Evolutionary conservation across 768 basidiomycete species (phyloP).

Genomic region (Erythrobasidium yunnanense): DNA sequence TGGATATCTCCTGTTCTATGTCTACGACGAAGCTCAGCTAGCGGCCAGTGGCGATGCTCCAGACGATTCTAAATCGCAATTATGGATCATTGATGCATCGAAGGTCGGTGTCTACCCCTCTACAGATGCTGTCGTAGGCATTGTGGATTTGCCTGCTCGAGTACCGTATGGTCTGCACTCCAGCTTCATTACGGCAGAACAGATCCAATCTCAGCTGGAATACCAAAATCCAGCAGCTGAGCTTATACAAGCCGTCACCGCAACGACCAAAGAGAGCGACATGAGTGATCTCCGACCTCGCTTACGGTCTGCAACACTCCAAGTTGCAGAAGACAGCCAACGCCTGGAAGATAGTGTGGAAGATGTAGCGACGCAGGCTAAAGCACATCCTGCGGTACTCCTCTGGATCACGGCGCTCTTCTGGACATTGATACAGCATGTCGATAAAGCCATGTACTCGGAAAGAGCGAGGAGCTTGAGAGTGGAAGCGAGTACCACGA

Average conservation of each 20-base stretch:
- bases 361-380: background rate
- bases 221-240: background rate
- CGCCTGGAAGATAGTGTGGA: background rate
- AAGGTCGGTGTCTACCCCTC: conserved; percentile 39
- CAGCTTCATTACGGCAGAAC: conserved; percentile 33
- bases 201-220: conserved; percentile 28
- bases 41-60: conserved; percentile 37
- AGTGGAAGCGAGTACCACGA: too few species aligned
- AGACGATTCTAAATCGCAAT: conserved; percentile 40
- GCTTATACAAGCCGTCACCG: background rate
- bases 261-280: background rate
- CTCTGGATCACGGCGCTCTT: background rate
- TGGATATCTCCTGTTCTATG: conserved; percentile 43
- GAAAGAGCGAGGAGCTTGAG: too few species aligned
- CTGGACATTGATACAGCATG: background rate
- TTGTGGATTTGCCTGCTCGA: background rate
- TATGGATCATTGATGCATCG: conserved; percentile 44
- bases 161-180: conserved; percentile 40
- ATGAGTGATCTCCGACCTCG: background rate
- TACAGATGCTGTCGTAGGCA: conserved; percentile 36
- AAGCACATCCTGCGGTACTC: background rate
- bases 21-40: conserved; percentile 43
- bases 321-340: background rate
- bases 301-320: background rate
- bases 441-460: background rate